phyloP scores from a whole-genome alignment of 2,329 filamentous ascomycete genomes.

The Helotiales sp. region DNA sequence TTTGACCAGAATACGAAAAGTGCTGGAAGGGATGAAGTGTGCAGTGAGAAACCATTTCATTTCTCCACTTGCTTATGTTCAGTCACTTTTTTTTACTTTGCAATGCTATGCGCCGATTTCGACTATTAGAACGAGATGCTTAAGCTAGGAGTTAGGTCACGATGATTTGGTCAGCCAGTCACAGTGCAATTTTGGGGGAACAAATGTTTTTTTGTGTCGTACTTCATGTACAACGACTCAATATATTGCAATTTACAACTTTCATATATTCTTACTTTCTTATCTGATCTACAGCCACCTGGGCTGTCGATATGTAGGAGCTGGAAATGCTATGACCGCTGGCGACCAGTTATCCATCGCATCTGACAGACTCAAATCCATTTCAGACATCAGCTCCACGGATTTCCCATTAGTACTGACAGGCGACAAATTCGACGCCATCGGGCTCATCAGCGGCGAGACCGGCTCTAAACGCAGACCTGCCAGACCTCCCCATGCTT shows the following conservation, averaged over 20 bases:
- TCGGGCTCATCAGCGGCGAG: background rate
- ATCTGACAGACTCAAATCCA: background rate
- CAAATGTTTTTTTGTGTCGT: background rate
- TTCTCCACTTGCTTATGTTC: background rate
- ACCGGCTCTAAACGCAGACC: background rate
- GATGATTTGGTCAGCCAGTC: background rate
- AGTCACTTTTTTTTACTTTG: conserved; percentile 3
- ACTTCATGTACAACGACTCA: conserved; percentile 1
- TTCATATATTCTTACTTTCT: background rate
- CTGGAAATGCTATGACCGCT: background rate
- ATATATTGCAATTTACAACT: conserved; percentile 4
- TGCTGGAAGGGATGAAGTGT: background rate
- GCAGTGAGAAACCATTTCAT: conserved; percentile 12
- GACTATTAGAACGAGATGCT: background rate
- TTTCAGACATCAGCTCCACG: background rate
- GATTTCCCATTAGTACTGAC: background rate
- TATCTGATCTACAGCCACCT: background rate
- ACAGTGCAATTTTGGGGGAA: background rate
- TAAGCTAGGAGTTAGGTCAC: background rate
- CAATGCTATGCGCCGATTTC: background rate
- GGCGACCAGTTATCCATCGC: background rate
- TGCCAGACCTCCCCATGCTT: background rate
- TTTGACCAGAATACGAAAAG: background rate
- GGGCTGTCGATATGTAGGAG: background rate
- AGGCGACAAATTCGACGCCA: background rate